These are phyloP conservation scores for Xylariaceae sp. DNA, from an alignment of 2,329 filamentous ascomycete species.

Conservation along the genomic window DNA sequence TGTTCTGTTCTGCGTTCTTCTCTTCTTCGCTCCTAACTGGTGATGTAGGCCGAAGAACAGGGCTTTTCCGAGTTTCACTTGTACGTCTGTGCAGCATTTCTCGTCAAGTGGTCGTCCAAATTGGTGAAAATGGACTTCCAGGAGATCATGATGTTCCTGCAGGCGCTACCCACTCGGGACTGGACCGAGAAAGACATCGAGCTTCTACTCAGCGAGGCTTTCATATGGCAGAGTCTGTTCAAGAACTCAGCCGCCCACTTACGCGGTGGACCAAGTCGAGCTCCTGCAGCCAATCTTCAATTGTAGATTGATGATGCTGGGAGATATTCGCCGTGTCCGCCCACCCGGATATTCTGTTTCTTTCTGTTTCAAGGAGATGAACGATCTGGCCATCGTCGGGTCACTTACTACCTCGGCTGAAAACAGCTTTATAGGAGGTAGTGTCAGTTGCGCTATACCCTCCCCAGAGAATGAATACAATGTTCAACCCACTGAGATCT, in stretches of 20 bases:
- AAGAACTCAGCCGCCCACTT: slow-evolving; percentile 91
- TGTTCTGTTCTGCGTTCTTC: slow-evolving; percentile 12
- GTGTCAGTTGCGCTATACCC: not conserved
- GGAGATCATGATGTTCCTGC: slow-evolving; percentile 99
- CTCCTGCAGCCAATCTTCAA: slow-evolving; percentile 39
- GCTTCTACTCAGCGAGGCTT: slow-evolving; percentile 88
- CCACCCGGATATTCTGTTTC: not conserved
- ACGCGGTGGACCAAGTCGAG: slow-evolving; percentile 45
- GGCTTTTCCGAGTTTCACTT: slow-evolving; percentile 98
- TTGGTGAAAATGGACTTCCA: slow-evolving; percentile 96
- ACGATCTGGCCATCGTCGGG: not conserved
- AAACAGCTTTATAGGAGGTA: not conserved
- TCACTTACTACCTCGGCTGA: not conserved
- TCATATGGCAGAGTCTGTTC: slow-evolving; percentile 97
- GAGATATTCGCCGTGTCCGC: not conserved
- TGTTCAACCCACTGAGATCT: not conserved
- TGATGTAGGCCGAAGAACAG: slow-evolving; percentile 81
- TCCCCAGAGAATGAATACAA: not conserved
- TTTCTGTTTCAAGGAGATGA: not conserved
- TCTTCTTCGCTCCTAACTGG: slow-evolving; percentile 11
- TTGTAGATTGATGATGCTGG: slow-evolving; percentile 18
- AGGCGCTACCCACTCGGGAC: slow-evolving; percentile 82
- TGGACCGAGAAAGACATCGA: slow-evolving; percentile 99
- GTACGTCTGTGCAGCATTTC: slow-evolving; percentile 94
- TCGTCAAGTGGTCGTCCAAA: slow-evolving; percentile 97